Evolutionary conservation across 1,284 basidiomycete species (phyloP), one percentile per base, ranked within the genome.

Genomic region (Kwoniella shivajii): DNA sequence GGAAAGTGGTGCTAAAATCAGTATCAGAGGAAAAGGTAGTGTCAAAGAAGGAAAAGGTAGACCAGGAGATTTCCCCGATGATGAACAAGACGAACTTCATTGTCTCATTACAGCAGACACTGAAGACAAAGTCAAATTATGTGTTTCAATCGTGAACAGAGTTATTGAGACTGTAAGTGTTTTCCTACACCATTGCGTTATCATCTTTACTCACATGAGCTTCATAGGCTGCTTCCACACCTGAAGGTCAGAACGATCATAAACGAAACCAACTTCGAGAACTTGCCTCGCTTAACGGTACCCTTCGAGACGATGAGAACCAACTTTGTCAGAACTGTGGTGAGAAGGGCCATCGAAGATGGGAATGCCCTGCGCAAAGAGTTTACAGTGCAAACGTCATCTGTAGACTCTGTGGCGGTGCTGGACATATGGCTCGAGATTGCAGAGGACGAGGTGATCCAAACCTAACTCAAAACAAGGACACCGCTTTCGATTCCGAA

Each of bases 241-340:
- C 96, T 1, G 96, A 99, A 82, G 94, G 93, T 36, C 92, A 99
- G 80, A 99, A 99, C 75, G 95, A 98, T 74, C 96, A 99, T 82
- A 99, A 99, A 79, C 88, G 96, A 50, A 98, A 95, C 76, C 96
- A 99, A 80, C 86, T 99, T 47, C 91, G 96, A 67, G 96, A 99
- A 77, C 85, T 99, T 30, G 96, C 96, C 14, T 92, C 94, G 18
- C 82, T 99, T 52, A 99, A 99, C 76, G 96, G 96, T 78, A 99
- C 96, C 26, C 86, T 99, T 57, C 92, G 96, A 68, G 96, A 99
- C 74, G 96, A 99, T 77, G 96, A 99, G 80, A 98, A 98, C 73
- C 96, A 99, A 79, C 86, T 98, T 63, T 98, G 96, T 81, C 94
- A 97, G 81, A 97, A 96, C 74, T 97, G 94, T 80, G 93, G 92